Evolutionary conservation across 1,284 basidiomycete genomes (phyloP).

Genomic region (Rhodotorula sp.): DNA sequence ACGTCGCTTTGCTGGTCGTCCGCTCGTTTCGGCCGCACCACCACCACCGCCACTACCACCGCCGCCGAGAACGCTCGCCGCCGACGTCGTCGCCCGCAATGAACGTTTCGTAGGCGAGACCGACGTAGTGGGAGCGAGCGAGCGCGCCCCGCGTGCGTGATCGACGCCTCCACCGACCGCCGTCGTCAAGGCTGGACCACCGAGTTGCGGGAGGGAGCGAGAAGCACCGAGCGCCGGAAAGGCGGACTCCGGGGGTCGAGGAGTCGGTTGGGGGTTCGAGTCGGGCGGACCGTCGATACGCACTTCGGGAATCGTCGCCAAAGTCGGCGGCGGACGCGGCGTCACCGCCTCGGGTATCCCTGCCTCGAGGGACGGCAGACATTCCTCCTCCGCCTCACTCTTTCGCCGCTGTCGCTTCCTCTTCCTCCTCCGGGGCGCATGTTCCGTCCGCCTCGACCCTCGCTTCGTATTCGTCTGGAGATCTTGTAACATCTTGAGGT

Average conservation of each 20-base stretch:
- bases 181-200: background rate
- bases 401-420: background rate
- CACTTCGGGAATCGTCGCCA: background rate
- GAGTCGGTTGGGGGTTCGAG: background rate
- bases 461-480: background rate
- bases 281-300: background rate
- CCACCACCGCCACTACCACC: no score
- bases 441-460: background rate
- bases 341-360: no score
- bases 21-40: slow-evolving; percentile 28
- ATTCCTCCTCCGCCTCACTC: background rate
- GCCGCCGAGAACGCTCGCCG: slow-evolving; percentile 47
- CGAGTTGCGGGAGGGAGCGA: background rate
- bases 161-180: no score
- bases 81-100: slow-evolving; percentile 46
- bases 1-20: slow-evolving; percentile 26
- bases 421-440: slow-evolving; percentile 11
- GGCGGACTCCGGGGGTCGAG: no score
- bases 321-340: no score
- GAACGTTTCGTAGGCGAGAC: background rate
- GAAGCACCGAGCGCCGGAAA: background rate
- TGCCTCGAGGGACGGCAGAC: background rate
- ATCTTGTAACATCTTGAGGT: slow-evolving; percentile 48
- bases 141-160: background rate
- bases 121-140: background rate